These are phyloP conservation scores for Trichophyton equinum DNA, from an alignment of 2,329 filamentous ascomycete species.

Conservation along the genomic window DNA sequence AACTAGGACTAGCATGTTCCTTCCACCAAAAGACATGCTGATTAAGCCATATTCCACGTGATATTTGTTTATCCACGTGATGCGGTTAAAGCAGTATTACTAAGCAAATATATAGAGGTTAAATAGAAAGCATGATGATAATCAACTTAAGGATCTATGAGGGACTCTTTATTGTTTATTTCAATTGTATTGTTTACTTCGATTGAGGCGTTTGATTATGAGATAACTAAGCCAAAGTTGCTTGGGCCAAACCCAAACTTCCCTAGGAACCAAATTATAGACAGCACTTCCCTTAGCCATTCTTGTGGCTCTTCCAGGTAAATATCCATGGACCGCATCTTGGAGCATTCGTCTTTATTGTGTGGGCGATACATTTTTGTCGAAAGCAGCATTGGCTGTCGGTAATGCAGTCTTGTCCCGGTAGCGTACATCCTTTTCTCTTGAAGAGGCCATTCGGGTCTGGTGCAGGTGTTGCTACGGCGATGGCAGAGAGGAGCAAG, in stretches of 20 bases:
- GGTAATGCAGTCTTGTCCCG: background rate
- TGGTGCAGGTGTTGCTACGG: background rate
- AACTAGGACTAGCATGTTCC: background rate
- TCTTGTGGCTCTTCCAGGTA: no score
- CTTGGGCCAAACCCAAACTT: background rate
- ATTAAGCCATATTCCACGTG: background rate
- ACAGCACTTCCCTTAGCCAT: no score
- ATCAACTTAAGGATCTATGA: background rate
- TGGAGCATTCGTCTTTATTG: background rate
- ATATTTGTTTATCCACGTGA: background rate
- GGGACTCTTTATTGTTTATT: background rate
- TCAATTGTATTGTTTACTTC: background rate
- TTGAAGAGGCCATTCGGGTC: background rate
- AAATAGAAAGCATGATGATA: background rate
- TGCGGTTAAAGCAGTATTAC: background rate
- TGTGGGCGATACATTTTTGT: background rate
- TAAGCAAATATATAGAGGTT: background rate
- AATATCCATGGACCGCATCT: background rate
- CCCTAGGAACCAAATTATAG: no score
- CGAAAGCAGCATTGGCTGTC: background rate
- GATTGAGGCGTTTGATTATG: background rate
- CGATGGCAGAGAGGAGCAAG: background rate
- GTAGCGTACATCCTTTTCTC: background rate
- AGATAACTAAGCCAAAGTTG: background rate
- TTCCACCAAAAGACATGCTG: no score